These are phyloP conservation scores for Mycena belliarum DNA, from an alignment of 768 basidiomycete genomes.

Conservation along the genomic window DNA sequence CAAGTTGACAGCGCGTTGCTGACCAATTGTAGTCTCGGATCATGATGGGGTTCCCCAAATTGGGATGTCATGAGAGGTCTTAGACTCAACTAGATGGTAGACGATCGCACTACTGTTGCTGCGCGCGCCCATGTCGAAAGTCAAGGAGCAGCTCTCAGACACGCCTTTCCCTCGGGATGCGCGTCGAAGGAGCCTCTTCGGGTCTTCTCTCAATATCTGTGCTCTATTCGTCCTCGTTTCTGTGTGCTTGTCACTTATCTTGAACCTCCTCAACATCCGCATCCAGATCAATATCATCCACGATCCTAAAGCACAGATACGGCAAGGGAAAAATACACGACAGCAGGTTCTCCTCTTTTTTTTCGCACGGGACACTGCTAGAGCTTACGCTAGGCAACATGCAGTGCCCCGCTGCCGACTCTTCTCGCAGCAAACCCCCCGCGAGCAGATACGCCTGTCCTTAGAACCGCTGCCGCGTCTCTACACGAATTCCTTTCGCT, in stretches of 20 bases:
- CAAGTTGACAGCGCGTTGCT: too few species aligned
- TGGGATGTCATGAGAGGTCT: too few species aligned
- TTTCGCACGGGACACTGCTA: not conserved
- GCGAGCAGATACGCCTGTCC: not conserved
- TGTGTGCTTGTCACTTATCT: not conserved
- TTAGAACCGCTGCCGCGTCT: slow-evolving; percentile 10
- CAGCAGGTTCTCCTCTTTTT: not conserved
- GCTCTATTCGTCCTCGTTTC: not conserved
- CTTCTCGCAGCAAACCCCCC: slow-evolving; percentile 12
- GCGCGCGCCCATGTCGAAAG: too few species aligned
- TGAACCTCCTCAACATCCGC: slow-evolving; percentile 3
- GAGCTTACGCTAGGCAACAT: not conserved
- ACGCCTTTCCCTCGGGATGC: too few species aligned
- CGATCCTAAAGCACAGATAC: not conserved
- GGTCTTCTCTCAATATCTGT: too few species aligned
- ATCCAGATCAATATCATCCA: slow-evolving; percentile 12
- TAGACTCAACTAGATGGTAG: too few species aligned
- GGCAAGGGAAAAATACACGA: not conserved
- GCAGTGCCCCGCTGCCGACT: slow-evolving; percentile 15
- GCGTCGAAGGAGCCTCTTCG: too few species aligned
- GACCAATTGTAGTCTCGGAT: too few species aligned
- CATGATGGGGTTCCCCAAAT: too few species aligned
- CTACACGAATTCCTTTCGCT: slow-evolving; percentile 31
- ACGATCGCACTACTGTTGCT: too few species aligned
- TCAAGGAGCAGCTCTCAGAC: too few species aligned